These are phyloP conservation scores for Kwoniella sp. DNA, from an alignment of 768 basidiomycete genomes.

Conservation along the genomic window DNA sequence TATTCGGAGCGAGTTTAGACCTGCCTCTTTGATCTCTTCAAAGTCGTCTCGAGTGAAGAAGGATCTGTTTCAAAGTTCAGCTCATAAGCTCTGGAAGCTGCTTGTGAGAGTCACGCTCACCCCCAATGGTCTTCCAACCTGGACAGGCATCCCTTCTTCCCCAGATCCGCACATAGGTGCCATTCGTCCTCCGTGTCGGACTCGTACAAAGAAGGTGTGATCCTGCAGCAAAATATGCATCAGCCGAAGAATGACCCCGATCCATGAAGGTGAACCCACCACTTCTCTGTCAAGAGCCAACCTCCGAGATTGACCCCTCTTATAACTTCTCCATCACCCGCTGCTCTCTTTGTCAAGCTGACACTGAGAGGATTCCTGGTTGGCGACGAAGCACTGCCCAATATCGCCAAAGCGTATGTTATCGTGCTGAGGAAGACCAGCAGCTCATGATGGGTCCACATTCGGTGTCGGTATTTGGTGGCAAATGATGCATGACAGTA, in stretches of 20 bases:
- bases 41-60: constrained; percentile 43
- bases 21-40: constrained; percentile 40
- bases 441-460: constrained; percentile 11
- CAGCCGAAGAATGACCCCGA: background rate
- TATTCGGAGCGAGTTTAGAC: constrained; percentile 49
- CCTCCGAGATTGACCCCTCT: constrained; percentile 54
- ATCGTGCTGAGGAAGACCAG: constrained; percentile 2
- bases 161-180: constrained; percentile 33
- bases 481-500: background rate
- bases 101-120: constrained; percentile 23
- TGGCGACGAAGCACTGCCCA: background rate
- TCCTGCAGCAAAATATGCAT: constrained; percentile 27
- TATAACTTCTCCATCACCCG: constrained; percentile 24
- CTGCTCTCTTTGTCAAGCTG: background rate
- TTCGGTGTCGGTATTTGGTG: background rate
- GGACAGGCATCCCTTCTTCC: constrained; percentile 34
- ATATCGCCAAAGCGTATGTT: background rate
- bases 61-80: constrained; percentile 24
- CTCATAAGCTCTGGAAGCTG: background rate
- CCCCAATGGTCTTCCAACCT: constrained; percentile 38
- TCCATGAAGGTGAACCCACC: constrained; percentile 24
- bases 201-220: constrained; percentile 48
- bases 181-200: constrained; percentile 47
- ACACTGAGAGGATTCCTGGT: background rate
- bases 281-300: constrained; percentile 46